Evolutionary conservation across 2,329 filamentous ascomycete species (phyloP), one percentile per base, ranked within the genome.

Genomic region (Hirsutella rhossiliensis): DNA sequence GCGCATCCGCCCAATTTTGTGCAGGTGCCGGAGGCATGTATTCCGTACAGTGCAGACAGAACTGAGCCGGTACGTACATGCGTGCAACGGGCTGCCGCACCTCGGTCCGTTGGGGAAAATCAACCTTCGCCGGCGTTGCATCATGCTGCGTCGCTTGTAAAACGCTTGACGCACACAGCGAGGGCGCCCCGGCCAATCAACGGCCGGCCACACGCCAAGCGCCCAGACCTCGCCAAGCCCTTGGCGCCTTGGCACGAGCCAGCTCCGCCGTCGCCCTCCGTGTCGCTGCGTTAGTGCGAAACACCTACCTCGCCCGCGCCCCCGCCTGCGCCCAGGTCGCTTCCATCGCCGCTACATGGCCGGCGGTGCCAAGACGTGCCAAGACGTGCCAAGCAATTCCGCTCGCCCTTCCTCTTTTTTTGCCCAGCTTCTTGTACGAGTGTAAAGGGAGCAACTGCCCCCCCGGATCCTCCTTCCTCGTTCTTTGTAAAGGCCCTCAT

Each of bases 151-250:
- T 23, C 23, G 23, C 23, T 23, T 23, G 23, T 23, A 23, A 23
- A 23, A 23, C 23, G 23, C 23, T 23, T 7, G 23, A 23, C 23
- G 23, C 23, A 4, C n/a, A n/a, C n/a, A n/a, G n/a, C 7, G 23
- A 7, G 23, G 23, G 23, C 23, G 23, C 23, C 8, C 12, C 8
- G 9, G 43, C 59, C 59, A 63, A 63, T 63, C 45, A 52, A 47
- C 54, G 41, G 40, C 38, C 42, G 48, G 44, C 47, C 48, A 58
- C 59, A 57, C 55, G 54, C 55, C 55, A 54, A 52, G 52, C 55
- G 62, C 62, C 62, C 58, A 65, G 62, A 46, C 46, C 42, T 29
- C 53, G 62, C 62, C 62, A 65, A 64, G 61, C 0, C 60, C 62
- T 64, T 61, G 59, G 60, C 45, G 23, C 45, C 60, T 64, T 63